These are phyloP conservation scores for Chrysanthemum lavandulifolium DNA, from an alignment of 129 eudicot genomes.

Conservation along the genomic window DNA sequence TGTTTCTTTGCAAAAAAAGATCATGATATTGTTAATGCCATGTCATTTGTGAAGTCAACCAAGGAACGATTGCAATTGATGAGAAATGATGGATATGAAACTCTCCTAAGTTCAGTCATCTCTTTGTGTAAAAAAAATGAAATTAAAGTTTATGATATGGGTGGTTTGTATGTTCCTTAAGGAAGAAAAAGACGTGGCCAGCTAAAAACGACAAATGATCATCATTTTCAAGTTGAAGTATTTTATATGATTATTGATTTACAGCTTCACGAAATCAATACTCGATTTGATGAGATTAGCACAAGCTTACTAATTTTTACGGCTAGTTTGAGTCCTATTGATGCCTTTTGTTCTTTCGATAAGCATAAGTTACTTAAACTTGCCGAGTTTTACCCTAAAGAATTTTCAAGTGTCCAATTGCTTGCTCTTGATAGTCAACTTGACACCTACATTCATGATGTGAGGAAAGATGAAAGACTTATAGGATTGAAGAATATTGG, in stretches of 20 bases:
- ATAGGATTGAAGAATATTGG: constrained; percentile 4
- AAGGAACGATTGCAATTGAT: not conserved
- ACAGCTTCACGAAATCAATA: not conserved
- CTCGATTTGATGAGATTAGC: constrained; percentile 1
- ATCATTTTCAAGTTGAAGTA: not conserved
- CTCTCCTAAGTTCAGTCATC: not conserved
- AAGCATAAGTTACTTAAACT: not conserved
- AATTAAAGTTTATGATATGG: not conserved
- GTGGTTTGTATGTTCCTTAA: not conserved
- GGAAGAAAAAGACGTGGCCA: constrained; percentile 3
- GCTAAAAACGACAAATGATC: not conserved
- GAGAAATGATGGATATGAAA: constrained; percentile 10
- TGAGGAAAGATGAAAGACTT: not conserved
- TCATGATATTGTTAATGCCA: not conserved
- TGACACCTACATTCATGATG: not conserved
- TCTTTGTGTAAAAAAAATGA: not conserved
- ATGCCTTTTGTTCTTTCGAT: not conserved
- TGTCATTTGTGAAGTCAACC: not conserved
- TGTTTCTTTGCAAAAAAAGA: not conserved
- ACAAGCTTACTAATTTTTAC: not conserved
- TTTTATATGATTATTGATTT: not conserved
- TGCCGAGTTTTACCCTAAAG: too few relatives aligned
- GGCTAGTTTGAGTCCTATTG: constrained; percentile 3
- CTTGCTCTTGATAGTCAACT: constrained; percentile 2
- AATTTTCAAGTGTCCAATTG: not conserved